A percentile compares a stretch with the other conserved stretches of the same genome.
These are phyloP conservation scores for Pittosporum tobira DNA, from an alignment of 129 eudicot species.

Conservation along the genomic window DNA sequence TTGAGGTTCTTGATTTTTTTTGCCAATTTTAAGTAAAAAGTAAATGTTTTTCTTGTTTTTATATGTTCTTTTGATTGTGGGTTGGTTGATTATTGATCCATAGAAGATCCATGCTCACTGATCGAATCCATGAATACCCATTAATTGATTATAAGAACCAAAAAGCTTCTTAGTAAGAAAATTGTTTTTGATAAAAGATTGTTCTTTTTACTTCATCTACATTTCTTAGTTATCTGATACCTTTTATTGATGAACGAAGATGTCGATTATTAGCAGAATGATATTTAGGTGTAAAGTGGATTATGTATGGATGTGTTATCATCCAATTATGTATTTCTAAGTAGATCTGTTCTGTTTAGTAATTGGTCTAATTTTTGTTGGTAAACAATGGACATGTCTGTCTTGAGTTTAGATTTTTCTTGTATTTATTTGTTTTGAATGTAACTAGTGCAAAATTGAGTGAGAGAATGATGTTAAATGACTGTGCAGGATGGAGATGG, in stretches of 20 bases:
- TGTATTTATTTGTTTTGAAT: background rate
- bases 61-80: slow-evolving; percentile 23
- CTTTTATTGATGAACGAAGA: slow-evolving; percentile 22
- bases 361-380: too few relatives aligned
- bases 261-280: too few relatives aligned
- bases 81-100: slow-evolving; percentile 55
- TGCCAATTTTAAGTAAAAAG: slow-evolving; percentile 14
- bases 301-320: slow-evolving; percentile 8
- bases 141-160: slow-evolving; percentile 21
- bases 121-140: slow-evolving; percentile 33
- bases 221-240: slow-evolving; percentile 13
- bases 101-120: slow-evolving; percentile 62
- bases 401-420: slow-evolving; percentile 4
- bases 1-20: slow-evolving; percentile 18
- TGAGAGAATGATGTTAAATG: slow-evolving; percentile 2
- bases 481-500: slow-evolving; percentile 5
- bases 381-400: too few relatives aligned
- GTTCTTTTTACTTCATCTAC: slow-evolving; percentile 21
- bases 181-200: slow-evolving; percentile 17
- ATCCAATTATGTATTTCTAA: slow-evolving; percentile 10
- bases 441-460: slow-evolving; percentile 1
- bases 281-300: too few relatives aligned
- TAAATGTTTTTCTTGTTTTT: slow-evolving; percentile 15
- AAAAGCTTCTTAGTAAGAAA: too few relatives aligned
- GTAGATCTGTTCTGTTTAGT: too few relatives aligned